Percentiles rank a stretch among this genome's conserved stretches.
Conservation (phyloP, 2,329 filamentous ascomycete genomes). For the Claviceps arundinis region DNA sequence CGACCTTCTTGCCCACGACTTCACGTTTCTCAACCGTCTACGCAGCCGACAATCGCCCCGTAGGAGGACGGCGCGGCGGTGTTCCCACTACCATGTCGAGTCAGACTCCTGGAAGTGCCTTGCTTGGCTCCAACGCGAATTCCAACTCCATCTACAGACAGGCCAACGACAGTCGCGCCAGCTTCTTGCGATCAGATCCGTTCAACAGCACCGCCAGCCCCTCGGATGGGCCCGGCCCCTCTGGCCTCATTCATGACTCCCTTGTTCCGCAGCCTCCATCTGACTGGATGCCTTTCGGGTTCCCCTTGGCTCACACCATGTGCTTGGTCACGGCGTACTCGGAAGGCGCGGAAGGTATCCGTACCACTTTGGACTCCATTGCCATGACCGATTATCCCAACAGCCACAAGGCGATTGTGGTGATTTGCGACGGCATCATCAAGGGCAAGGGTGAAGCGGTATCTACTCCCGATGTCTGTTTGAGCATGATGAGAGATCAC, state of each 20-base stretch:
- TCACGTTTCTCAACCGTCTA: slow-evolving; percentile 91
- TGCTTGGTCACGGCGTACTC: slow-evolving; percentile 96
- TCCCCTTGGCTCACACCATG: slow-evolving; percentile 82
- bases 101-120: slow-evolving; percentile 60
- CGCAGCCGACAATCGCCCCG: slow-evolving; percentile 48
- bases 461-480: slow-evolving; percentile 78
- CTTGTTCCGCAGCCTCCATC: slow-evolving; percentile 93
- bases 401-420: slow-evolving; percentile 93
- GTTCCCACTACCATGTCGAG: slow-evolving; percentile 90
- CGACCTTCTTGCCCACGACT: slow-evolving; percentile 77
- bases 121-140: slow-evolving; percentile 36
- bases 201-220: slow-evolving; percentile 40
- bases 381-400: slow-evolving; percentile 98
- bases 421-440: slow-evolving; percentile 95
- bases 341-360: slow-evolving; percentile 82
- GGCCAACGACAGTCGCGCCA: slow-evolving; percentile 47
- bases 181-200: slow-evolving; percentile 49
- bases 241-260: slow-evolving; percentile 90
- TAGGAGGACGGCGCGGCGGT: slow-evolving; percentile 34
- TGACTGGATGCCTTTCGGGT: slow-evolving; percentile 96
- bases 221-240: slow-evolving; percentile 62
- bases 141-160: slow-evolving; percentile 61
- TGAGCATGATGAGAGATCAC: slow-evolving; percentile 92
- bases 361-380: slow-evolving; percentile 89
- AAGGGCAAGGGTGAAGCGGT: slow-evolving; percentile 82